phyloP scores from a whole-genome alignment of 805 yeast species.

The Wickerhamiella azymoides region DNA sequence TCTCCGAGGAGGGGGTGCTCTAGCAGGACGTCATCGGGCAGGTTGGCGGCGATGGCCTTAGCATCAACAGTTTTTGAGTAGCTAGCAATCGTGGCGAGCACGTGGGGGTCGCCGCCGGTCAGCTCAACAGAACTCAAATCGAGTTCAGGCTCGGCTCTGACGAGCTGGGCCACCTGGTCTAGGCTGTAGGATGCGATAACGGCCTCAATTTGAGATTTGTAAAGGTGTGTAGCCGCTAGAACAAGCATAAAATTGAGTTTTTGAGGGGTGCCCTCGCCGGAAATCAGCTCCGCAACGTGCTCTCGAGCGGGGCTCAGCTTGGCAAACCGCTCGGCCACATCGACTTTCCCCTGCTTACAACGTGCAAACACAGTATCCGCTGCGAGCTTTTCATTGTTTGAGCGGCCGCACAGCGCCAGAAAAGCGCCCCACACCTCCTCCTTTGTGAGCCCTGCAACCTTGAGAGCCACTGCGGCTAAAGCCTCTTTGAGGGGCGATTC shows the following conservation, averaged over 20 bases:
- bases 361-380: not conserved
- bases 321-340: not conserved
- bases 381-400: not conserved
- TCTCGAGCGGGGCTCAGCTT: not conserved
- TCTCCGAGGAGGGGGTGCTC: not conserved
- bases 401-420: conserved; percentile 12
- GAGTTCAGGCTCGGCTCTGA: not conserved
- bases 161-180: conserved; percentile 1
- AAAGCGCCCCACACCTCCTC: conserved; percentile 18
- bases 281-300: too few relatives aligned
- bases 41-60: conserved; percentile 10
- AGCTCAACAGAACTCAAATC: not conserved
- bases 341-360: not conserved
- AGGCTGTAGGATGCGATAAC: not conserved
- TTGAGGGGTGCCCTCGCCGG: not conserved
- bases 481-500: not conserved
- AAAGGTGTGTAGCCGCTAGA: not conserved
- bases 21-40: not conserved
- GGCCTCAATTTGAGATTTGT: not conserved
- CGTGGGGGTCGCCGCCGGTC: not conserved
- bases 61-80: conserved; percentile 10
- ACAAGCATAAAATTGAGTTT: not conserved
- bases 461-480: not conserved
- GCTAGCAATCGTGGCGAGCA: conserved; percentile 9
- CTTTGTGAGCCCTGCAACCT: conserved; percentile 1